Base-by-base conservation (phyloP, 495 filamentous ascomycete species). In the Tuber borchii region DNA sequence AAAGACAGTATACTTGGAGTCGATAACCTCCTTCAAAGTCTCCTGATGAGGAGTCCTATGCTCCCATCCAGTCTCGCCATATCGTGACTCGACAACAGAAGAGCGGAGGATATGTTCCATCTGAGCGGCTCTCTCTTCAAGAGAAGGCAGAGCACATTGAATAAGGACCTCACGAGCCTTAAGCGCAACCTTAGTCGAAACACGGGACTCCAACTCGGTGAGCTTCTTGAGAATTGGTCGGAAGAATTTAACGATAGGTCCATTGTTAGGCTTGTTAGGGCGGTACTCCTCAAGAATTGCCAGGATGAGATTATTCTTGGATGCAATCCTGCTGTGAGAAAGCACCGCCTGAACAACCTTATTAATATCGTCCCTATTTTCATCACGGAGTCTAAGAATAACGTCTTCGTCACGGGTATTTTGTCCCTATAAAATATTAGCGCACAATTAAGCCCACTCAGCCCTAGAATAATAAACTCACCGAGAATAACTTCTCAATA, bases 81-180 rank as follows among this genome's bases (percentile, higher is more conserved):
- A 99, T 79, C 92, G 90, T 56, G 94, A 97, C 84, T 98, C 93
- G 10, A 97, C 90, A n/a, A 99, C 95, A 2, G 96, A 94, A 46
- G 95, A 97, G 56, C 95, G 93, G 45, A 99, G 88, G 80, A 99
- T 99, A 85, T 97, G 95, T 86, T 98, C 96, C 95, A 99, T 97
- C 85, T 99, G 95, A 46, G 91, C 89, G 10, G 92, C 90, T 78
- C 95, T 89, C 87, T 99, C 95, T 84, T 98, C 95, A 37, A 99
- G 87, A 8, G 96, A 98, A 0, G 95, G 95, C 82, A 99, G 88
- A 45, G 95, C 94, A 79, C 93, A 97, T 85, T 98, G 95, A 75
- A 99, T 99, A 71, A 98, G 88, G 43, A 98, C 91, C 84, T 99
- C 95, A 80, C 95, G 92, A 46, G 95, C 95, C 87, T 98, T 98